Evolutionary conservation across 2,329 filamentous ascomycete species (phyloP).

Genomic region (Exophiala viscosa): DNA sequence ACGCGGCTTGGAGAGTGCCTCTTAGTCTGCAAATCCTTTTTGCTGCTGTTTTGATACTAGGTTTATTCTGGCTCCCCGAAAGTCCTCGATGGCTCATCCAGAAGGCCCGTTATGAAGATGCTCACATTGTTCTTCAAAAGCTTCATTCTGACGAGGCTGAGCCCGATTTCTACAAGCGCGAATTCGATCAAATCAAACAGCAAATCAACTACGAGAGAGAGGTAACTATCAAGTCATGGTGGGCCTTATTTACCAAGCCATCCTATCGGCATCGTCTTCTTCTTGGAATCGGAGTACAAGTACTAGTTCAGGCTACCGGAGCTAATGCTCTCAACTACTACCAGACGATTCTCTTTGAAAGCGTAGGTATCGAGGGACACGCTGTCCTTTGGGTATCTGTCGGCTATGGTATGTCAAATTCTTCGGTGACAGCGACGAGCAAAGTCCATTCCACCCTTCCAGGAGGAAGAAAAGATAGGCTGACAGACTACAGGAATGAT

Average conservation of each 20-base stretch:
- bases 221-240: constrained; percentile 3
- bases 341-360: no score
- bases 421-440: no score
- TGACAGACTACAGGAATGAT: no score
- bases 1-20: constrained; percentile 1
- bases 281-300: no score
- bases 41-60: not conserved
- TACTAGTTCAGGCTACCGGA: no score
- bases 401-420: no score
- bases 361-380: no score
- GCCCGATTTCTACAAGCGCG: constrained; percentile 6
- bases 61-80: constrained; percentile 6
- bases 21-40: constrained; percentile 10
- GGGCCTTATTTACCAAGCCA: constrained; percentile 2
- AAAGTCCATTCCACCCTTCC: no score
- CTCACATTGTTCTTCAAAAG: constrained; percentile 1
- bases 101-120: constrained; percentile 3
- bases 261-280: constrained; percentile 15
- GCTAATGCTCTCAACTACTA: no score
- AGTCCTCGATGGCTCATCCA: constrained; percentile 5
- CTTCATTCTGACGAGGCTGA: constrained; percentile 1
- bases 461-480: no score
- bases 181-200: constrained; percentile 12
- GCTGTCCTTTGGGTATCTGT: no score
- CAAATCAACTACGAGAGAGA: constrained; percentile 12